phyloP scores from a whole-genome alignment of 2,329 filamentous ascomycete genomes.

The Neopestalotiopsis sp. region DNA sequence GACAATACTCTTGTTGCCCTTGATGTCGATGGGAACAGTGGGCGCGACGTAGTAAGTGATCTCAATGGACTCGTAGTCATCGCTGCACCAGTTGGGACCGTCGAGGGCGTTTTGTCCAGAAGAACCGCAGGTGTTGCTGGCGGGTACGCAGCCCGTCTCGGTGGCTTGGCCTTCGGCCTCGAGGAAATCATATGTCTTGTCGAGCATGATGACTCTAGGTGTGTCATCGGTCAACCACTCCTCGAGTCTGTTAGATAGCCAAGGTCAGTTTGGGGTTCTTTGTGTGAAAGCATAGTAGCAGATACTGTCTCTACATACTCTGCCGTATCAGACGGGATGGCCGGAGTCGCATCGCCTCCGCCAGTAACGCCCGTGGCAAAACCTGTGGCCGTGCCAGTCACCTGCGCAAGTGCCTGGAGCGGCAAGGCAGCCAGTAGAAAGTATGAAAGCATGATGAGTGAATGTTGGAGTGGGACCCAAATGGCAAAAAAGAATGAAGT shows the following conservation, averaged over 20 bases:
- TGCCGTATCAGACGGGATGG: neutral
- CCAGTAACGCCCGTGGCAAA: neutral
- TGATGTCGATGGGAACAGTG: constrained; percentile 53
- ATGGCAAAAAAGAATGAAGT: neutral
- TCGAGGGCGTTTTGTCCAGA: neutral
- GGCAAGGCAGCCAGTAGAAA: neutral
- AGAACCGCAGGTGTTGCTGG: neutral
- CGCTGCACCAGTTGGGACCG: neutral
- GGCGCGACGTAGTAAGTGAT: constrained; percentile 58
- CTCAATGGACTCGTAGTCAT: constrained; percentile 30
- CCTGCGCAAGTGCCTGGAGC: neutral
- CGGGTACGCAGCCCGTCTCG: neutral
- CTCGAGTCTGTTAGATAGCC: neutral
- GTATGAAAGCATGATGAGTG: neutral
- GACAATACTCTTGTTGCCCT: constrained; percentile 62
- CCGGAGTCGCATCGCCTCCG: neutral
- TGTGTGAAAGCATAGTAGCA: neutral
- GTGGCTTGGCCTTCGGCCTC: neutral
- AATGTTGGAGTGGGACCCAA: neutral
- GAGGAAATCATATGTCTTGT: neutral
- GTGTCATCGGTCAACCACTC: constrained; percentile 3
- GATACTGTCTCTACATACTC: neutral
- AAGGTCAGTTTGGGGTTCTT: neutral
- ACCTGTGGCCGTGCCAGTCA: neutral
- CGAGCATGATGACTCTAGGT: neutral